These are phyloP conservation scores for Dipodascus albidus DNA, from an alignment of 805 yeast species.

Conservation along the genomic window DNA sequence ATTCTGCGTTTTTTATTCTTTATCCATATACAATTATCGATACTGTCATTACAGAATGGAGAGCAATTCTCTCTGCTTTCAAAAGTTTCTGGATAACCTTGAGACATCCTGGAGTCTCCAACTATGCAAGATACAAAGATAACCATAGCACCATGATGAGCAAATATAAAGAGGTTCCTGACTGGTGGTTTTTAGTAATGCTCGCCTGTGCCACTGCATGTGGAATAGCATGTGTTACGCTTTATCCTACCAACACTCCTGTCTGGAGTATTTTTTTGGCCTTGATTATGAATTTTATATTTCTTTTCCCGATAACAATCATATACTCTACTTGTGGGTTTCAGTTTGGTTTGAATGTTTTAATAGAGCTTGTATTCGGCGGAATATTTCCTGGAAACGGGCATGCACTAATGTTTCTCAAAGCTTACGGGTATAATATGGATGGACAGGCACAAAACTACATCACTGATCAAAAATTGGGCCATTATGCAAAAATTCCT, in stretches of 20 bases:
- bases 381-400: constrained; percentile 53
- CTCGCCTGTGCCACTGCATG: constrained; percentile 33
- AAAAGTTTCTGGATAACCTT: background rate
- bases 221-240: constrained; percentile 31
- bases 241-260: constrained; percentile 39
- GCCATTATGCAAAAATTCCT: constrained; percentile 47
- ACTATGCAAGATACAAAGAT: constrained; percentile 12
- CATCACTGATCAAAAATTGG: constrained; percentile 46
- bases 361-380: constrained; percentile 55
- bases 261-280: constrained; percentile 54
- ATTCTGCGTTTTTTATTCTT: constrained; percentile 45
- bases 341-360: constrained; percentile 43
- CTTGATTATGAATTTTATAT: constrained; percentile 41
- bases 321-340: constrained; percentile 49
- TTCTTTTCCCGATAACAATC: constrained; percentile 49
- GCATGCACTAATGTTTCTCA: constrained; percentile 49
- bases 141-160: constrained; percentile 30
- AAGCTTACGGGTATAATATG: constrained; percentile 49
- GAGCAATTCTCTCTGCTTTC: constrained; percentile 14
- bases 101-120: background rate
- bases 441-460: constrained; percentile 50
- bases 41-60: constrained; percentile 13
- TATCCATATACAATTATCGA: constrained; percentile 46
- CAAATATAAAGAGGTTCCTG: constrained; percentile 58
- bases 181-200: constrained; percentile 54